phyloP scores from a whole-genome alignment of 169 alveolate species.

The Miamiensis avidus region DNA sequence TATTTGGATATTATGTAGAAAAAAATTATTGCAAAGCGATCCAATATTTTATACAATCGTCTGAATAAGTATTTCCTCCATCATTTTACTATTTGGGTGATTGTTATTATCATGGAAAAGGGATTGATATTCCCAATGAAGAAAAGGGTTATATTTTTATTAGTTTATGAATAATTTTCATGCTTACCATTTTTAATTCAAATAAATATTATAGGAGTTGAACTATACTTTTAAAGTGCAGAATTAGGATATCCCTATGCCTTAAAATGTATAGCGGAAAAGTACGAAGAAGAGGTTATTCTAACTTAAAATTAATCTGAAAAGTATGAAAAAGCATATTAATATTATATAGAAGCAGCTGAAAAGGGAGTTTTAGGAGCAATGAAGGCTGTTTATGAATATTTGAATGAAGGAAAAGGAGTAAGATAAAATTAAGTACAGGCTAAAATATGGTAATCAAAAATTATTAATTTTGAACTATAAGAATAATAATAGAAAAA shows the following conservation, averaged over 20 bases:
- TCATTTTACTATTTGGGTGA: background rate
- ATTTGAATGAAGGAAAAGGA: background rate
- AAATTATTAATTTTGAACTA: no score
- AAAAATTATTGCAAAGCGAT: background rate
- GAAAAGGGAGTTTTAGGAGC: background rate
- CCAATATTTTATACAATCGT: background rate
- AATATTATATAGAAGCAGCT: background rate
- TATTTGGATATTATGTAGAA: background rate
- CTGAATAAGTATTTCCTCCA: background rate
- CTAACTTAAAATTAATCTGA: background rate
- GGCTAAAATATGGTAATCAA: background rate
- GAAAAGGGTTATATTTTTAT: background rate
- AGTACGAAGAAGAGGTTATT: background rate
- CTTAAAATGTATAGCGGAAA: background rate
- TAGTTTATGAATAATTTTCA: no score
- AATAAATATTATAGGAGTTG: background rate
- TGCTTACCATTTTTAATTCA: no score
- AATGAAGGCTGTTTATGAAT: background rate
- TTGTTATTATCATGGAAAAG: background rate
- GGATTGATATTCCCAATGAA: background rate
- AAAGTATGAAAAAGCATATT: background rate
- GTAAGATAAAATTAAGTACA: background rate
- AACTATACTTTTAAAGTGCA: background rate
- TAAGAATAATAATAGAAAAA: background rate
- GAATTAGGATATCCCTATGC: background rate